These are phyloP conservation scores for Volvariella surrecta DNA, from an alignment of 1,284 basidiomycete genomes.

Conservation along the genomic window DNA sequence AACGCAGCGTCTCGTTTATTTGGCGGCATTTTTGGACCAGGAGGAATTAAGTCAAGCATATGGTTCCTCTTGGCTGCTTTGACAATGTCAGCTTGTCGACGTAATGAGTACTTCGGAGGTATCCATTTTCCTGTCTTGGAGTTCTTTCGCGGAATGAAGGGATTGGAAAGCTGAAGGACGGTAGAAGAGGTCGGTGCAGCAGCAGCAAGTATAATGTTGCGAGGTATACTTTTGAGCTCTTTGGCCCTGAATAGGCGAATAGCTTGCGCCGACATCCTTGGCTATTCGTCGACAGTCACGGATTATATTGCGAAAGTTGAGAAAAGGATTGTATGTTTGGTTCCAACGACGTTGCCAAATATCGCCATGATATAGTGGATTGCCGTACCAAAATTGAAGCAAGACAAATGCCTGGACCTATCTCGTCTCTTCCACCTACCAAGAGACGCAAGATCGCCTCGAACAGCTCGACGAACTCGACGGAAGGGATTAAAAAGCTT, in stretches of 20 bases:
- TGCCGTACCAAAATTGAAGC: conserved; percentile 1
- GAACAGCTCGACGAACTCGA: conserved; percentile 14
- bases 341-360: not conserved
- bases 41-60: conserved; percentile 51
- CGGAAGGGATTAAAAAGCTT: conserved; percentile 29
- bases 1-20: conserved; percentile 9
- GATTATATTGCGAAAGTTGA: conserved; percentile 7
- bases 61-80: conserved; percentile 53
- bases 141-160: conserved; percentile 59
- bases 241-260: conserved; percentile 37
- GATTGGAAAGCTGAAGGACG: conserved; percentile 40
- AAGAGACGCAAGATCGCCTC: conserved; percentile 45
- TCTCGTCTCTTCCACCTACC: conserved; percentile 43
- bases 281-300: conserved; percentile 15
- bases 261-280: conserved; percentile 14
- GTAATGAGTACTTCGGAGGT: conserved; percentile 58
- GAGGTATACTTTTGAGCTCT: conserved; percentile 28
- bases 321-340: not conserved
- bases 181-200: conserved; percentile 22
- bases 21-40: conserved; percentile 45
- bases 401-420: conserved; percentile 20
- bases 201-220: conserved; percentile 24
- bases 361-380: not conserved
- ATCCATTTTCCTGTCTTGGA: conserved; percentile 56
- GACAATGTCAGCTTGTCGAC: conserved; percentile 69